Conservation (phyloP, 164 flowering plant species). For the Sextonia rubra region DNA sequence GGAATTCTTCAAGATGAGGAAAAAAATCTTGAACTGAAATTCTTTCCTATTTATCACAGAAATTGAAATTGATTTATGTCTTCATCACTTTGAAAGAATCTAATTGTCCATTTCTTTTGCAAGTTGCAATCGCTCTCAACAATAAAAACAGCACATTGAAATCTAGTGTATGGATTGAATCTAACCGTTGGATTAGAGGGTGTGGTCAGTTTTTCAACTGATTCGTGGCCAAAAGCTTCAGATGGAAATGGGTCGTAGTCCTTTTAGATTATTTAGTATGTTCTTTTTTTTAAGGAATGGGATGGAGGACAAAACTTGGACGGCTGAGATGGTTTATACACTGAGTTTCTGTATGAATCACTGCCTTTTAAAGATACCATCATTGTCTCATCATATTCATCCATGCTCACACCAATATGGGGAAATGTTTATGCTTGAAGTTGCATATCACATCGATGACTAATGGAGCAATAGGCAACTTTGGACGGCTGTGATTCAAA, state of each 20-base stretch:
- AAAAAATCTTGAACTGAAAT: not conserved
- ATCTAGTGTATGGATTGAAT: not conserved
- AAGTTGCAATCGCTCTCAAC: not conserved
- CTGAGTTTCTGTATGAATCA: no score
- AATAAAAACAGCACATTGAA: not conserved
- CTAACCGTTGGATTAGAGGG: no score
- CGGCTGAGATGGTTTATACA: no score
- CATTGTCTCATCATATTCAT: not conserved
- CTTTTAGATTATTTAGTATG: no score
- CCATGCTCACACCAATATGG: not conserved
- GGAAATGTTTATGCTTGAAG: not conserved
- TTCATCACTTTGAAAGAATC: not conserved
- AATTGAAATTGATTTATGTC: not conserved
- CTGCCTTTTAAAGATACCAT: no score
- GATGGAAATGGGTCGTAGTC: no score
- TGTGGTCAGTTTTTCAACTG: no score
- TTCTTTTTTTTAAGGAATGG: no score
- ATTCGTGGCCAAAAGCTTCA: no score
- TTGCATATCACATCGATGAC: not conserved
- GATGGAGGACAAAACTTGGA: no score
- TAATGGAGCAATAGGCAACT: not conserved
- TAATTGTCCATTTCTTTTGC: not conserved
- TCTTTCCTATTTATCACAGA: not conserved
- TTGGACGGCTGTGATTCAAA: not conserved
- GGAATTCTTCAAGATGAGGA: not conserved